Evolutionary conservation across 2,329 filamentous ascomycete genomes (phyloP).

Genomic region (Alternaria gaisen): DNA sequence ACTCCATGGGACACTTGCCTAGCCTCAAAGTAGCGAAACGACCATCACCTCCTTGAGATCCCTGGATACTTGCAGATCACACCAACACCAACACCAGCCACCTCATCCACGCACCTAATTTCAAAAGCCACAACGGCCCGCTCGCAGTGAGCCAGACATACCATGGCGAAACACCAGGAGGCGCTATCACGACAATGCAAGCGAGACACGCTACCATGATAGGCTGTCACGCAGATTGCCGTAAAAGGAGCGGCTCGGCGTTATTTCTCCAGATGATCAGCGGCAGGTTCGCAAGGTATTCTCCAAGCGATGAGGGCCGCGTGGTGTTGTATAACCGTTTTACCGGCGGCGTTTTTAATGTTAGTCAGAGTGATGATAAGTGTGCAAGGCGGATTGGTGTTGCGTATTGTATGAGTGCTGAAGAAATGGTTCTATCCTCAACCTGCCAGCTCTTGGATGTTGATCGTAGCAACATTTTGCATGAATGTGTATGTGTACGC

Average conservation of each 20-base stretch:
- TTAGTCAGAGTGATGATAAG: neutral
- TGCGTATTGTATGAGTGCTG: neutral
- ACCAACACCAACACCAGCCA: neutral
- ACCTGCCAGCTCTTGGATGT: neutral
- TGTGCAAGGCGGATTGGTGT: neutral
- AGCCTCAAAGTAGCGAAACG: neutral
- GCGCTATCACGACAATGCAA: neutral
- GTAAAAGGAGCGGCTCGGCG: slow-evolving; percentile 1
- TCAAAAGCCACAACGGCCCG: neutral
- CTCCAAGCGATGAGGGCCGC: neutral
- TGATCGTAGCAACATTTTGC: neutral
- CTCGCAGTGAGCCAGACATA: neutral
- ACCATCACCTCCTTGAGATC: neutral
- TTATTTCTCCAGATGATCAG: neutral
- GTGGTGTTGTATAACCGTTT: neutral
- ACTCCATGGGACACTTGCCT: neutral
- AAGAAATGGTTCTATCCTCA: neutral
- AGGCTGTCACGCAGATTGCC: neutral
- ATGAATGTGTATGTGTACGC: neutral
- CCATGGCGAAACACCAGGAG: neutral
- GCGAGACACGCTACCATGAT: neutral
- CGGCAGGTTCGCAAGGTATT: neutral
- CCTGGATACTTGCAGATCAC: neutral
- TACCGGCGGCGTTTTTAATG: neutral
- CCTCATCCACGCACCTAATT: neutral